Base-by-base conservation (phyloP, 257 asterid genomes). In the Solanum piurae region DNA sequence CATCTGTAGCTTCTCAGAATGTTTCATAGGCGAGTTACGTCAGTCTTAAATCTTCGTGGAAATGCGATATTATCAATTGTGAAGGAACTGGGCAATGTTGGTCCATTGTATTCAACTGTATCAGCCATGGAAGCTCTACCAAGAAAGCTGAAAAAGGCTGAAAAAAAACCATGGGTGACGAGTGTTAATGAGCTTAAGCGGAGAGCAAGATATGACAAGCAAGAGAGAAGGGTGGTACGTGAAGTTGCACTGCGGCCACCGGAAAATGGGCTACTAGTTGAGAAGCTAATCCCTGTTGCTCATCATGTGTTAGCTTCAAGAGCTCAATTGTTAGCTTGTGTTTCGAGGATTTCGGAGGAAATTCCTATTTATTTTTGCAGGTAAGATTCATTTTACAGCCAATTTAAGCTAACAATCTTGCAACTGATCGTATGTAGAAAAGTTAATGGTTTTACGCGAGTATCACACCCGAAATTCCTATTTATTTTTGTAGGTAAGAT, bases 121-220 rank as follows among this genome's bases (percentile, higher is more conserved):
- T 58, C 90, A 6, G 87, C 74, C 62, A 72, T 49, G 21, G 85
- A 27, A 27, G 92, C 85, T 87, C 86, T 89, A 27, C 95, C 95
- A 4, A 87, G 89, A 87, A 91, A 92, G 86, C 94, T 91, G 49
- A 90, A 88, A 88, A 91, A 76, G 89, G 92, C 88, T 7, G 96
- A 93, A 91, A 86, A 90, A 75, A 94, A 95, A 85, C 95, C 97
- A 7, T 92, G 93, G 98, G 95, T 92, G 74, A 95, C 96, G 12
- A 86, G 42, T 80, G 85, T 94, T 55, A 93, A 92, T 23, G 96
- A 95, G 77, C 86, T 93, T 71, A 94, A 94, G 90, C 92, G 94
- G 37, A 88, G 83, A 74, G 93, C 92, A 20, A 91, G 95, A 88
- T 31, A 77, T 88, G 93, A 91, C 60, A 95, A 89, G 83, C 88